Percentiles rank a stretch among this genome's conserved stretches.
These are phyloP conservation scores for Chaetomiaceae sp. DNA, from an alignment of 2,329 filamentous ascomycete species.

Conservation along the genomic window DNA sequence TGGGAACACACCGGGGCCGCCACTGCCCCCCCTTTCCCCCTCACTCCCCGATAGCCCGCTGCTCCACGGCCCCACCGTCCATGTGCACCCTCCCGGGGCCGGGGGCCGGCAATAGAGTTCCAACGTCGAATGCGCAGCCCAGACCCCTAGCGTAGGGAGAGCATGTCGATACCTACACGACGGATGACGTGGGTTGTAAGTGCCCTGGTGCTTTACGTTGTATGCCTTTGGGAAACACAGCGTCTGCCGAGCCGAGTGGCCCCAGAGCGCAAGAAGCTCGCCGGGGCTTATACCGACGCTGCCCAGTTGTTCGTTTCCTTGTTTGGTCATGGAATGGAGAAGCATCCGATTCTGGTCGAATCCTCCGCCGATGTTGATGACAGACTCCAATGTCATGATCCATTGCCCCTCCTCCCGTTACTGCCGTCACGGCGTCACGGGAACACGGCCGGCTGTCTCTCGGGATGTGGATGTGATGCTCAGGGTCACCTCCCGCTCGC, in stretches of 20 bases:
- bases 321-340: not conserved
- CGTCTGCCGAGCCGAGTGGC: not conserved
- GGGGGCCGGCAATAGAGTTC: constrained; percentile 21
- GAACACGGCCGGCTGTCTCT: not conserved
- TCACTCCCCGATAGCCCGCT: not conserved
- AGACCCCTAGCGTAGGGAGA: too few species aligned
- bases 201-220: not conserved
- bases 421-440: too few species aligned
- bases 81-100: constrained; percentile 5
- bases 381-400: too few species aligned
- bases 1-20: not conserved
- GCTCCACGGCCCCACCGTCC: constrained; percentile 19
- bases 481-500: too few species aligned
- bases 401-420: too few species aligned
- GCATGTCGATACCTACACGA: not conserved
- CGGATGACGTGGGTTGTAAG: constrained; percentile 6
- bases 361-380: too few species aligned
- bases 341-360: not conserved
- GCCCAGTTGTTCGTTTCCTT: not conserved
- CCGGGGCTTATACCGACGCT: too few species aligned
- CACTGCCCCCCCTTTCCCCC: constrained; percentile 11
- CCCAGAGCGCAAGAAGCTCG: too few species aligned
- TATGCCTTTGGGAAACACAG: too few species aligned
- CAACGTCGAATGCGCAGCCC: not conserved
- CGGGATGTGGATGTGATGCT: constrained; percentile 9